phyloP scores from a whole-genome alignment of 1,284 basidiomycete species.

The Agroathelia rolfsii region DNA sequence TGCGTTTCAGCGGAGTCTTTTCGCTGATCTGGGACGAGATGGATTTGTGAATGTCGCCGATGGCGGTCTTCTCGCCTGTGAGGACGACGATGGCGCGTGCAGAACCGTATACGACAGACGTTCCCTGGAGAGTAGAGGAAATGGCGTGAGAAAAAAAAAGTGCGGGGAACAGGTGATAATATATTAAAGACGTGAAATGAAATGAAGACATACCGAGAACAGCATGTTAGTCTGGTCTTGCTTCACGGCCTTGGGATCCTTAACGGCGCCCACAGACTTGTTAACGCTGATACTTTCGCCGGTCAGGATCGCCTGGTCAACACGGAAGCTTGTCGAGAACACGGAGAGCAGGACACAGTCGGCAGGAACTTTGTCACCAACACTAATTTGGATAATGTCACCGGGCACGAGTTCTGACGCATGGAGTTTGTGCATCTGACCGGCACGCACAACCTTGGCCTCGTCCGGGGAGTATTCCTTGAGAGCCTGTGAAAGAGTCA shows the following conservation, averaged over 20 bases:
- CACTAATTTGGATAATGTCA: constrained; percentile 81
- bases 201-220: constrained; percentile 58
- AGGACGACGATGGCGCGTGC: constrained; percentile 79
- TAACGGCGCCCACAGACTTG: constrained; percentile 62
- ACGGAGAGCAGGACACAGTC: constrained; percentile 86
- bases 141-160: not conserved
- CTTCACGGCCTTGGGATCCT: constrained; percentile 75
- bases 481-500: constrained; percentile 61
- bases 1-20: constrained; percentile 91
- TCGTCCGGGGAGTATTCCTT: constrained; percentile 94
- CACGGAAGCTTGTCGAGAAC: constrained; percentile 82
- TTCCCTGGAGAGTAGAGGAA: constrained; percentile 48
- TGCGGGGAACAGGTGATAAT: constrained; percentile 1
- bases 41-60: constrained; percentile 91
- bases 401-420: constrained; percentile 87
- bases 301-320: constrained; percentile 92
- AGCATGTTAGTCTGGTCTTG: constrained; percentile 95
- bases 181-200: no score
- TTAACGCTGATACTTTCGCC: constrained; percentile 85
- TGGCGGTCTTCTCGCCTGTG: constrained; percentile 81
- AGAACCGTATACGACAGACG: constrained; percentile 86
- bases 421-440: constrained; percentile 65
- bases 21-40: constrained; percentile 84
- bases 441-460: constrained; percentile 78
- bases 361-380: constrained; percentile 91